Evolutionary conservation across 768 basidiomycete species (phyloP).

Genomic region (Suillus paluster): DNA sequence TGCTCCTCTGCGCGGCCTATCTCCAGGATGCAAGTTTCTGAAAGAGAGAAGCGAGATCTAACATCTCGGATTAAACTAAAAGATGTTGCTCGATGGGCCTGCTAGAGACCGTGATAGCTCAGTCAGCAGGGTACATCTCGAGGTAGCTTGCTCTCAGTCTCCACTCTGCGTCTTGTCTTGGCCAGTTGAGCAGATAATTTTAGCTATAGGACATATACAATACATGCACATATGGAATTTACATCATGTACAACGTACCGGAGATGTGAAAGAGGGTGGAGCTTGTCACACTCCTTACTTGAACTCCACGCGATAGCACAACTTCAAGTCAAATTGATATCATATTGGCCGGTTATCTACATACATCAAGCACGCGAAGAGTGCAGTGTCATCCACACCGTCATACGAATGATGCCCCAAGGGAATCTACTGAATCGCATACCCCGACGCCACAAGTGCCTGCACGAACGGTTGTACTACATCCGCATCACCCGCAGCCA

Average conservation of each 20-base stretch:
- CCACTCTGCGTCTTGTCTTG: too few species aligned
- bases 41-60: background rate
- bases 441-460: constrained; percentile 36
- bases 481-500: constrained; percentile 25
- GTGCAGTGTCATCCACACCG: background rate
- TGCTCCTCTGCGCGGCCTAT: too few species aligned
- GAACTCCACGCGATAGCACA: background rate
- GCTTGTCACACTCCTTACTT: too few species aligned
- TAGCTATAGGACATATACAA: too few species aligned
- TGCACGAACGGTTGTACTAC: constrained; percentile 35
- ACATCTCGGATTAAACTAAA: too few species aligned
- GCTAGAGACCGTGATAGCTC: too few species aligned
- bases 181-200: too few species aligned
- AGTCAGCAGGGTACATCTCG: too few species aligned
- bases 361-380: background rate
- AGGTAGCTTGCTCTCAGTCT: too few species aligned
- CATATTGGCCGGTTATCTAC: background rate
- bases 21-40: background rate
- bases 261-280: background rate
- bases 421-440: constrained; percentile 21
- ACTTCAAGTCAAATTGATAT: background rate
- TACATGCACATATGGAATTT: too few species aligned
- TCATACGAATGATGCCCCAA: background rate
- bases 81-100: too few species aligned
- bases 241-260: too few species aligned